Conservation (phyloP, 2,329 filamentous ascomycete genomes). For the Myriosclerotinia scirpicola region DNA sequence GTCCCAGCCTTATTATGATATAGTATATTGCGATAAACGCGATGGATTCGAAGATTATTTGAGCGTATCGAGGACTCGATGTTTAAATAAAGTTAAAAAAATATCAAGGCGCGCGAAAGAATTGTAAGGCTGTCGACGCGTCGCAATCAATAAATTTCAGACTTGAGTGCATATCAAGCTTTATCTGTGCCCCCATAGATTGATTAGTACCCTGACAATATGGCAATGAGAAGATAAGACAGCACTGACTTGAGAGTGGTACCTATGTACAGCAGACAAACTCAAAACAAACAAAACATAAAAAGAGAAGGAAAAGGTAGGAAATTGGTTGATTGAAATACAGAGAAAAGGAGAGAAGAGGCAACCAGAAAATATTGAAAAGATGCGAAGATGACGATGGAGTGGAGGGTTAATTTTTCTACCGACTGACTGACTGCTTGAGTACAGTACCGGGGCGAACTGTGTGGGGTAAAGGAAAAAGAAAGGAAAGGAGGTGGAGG, state of each 20-base stretch:
- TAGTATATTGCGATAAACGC: not conserved
- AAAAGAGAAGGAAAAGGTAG: not conserved
- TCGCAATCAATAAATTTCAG: conserved; percentile 29
- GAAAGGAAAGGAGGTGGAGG: not conserved
- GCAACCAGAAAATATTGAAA: not conserved
- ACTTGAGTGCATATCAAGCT: conserved; percentile 15
- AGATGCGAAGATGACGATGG: not conserved
- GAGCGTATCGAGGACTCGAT: not conserved
- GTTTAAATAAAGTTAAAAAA: not conserved
- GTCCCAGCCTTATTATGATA: conserved; percentile 4
- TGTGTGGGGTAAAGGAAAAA: no score
- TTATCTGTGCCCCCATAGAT: conserved; percentile 8
- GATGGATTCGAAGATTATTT: conserved; percentile 1
- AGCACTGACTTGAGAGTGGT: no score
- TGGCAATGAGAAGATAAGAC: not conserved
- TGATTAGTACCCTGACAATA: not conserved
- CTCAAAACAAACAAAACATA: not conserved
- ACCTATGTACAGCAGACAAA: not conserved
- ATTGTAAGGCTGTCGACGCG: conserved; percentile 29
- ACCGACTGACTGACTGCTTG: not conserved
- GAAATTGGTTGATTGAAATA: not conserved
- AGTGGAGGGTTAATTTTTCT: not conserved
- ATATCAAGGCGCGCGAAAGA: conserved; percentile 25
- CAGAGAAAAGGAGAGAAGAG: not conserved
- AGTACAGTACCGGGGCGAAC: no score